These are phyloP conservation scores for Colletotrichum godetiae DNA, from an alignment of 2,329 filamentous ascomycete genomes.

Conservation along the genomic window DNA sequence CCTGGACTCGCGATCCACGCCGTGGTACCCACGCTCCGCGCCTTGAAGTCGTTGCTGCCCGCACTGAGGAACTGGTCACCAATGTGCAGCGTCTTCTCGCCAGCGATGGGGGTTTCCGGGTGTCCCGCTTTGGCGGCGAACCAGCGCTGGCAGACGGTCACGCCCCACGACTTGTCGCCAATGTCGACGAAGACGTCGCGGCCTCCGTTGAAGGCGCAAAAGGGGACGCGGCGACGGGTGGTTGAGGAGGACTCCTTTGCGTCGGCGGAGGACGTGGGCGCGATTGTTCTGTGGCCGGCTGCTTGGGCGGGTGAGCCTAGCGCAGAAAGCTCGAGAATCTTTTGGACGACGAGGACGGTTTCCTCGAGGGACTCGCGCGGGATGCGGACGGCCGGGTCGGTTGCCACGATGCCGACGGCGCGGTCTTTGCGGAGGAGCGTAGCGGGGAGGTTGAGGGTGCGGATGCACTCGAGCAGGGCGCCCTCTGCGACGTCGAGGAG, in stretches of 20 bases:
- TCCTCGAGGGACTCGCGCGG: slow-evolving; percentile 92
- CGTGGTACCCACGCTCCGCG: slow-evolving; percentile 89
- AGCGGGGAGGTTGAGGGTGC: slow-evolving; percentile 83
- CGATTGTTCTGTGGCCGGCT: slow-evolving; percentile 32
- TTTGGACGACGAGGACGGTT: slow-evolving; percentile 93
- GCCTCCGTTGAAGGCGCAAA: slow-evolving; percentile 98
- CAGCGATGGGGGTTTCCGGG: slow-evolving; percentile 66
- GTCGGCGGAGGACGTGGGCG: slow-evolving; percentile 5
- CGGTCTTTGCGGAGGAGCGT: slow-evolving; percentile 88
- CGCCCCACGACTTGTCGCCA: slow-evolving; percentile 97
- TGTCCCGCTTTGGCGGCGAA: slow-evolving; percentile 70
- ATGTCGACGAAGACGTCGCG: slow-evolving; percentile 99
- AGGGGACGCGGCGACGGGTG: slow-evolving; percentile 69
- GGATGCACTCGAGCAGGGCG: slow-evolving; percentile 84
- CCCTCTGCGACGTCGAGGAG: slow-evolving; percentile 92
- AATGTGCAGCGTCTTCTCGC: slow-evolving; percentile 88
- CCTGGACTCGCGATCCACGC: slow-evolving; percentile 95
- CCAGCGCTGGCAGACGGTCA: slow-evolving; percentile 90
- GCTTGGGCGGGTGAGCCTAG: slow-evolving; percentile 49
- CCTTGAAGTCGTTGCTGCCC: slow-evolving; percentile 97
- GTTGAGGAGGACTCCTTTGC: neutral
- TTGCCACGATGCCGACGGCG: slow-evolving; percentile 82
- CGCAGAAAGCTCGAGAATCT: slow-evolving; percentile 85
- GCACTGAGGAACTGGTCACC: slow-evolving; percentile 97
- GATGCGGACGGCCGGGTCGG: slow-evolving; percentile 72